Percentiles rank a stretch among this genome's conserved stretches.
These are phyloP conservation scores for Geranium brycei DNA, from an alignment of 345 rosid species.

Conservation along the genomic window DNA sequence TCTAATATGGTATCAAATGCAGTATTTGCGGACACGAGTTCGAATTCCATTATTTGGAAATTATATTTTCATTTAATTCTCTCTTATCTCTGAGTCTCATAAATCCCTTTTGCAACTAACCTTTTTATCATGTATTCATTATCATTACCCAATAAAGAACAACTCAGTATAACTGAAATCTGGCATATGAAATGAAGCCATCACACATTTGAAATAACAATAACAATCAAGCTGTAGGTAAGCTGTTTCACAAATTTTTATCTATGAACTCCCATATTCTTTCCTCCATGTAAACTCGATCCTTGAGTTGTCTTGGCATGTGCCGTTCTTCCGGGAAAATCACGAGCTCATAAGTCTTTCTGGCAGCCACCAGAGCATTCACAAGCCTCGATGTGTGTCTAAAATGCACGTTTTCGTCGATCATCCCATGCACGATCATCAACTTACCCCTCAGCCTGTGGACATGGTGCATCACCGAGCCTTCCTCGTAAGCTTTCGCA, in stretches of 20 bases:
- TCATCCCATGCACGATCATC: constrained; percentile 83
- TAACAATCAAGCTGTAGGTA: too few species aligned
- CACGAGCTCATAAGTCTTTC: constrained; percentile 63
- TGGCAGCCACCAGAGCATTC: constrained; percentile 57
- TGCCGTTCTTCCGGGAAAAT: constrained; percentile 87
- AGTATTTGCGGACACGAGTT: too few species aligned
- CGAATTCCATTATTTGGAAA: too few species aligned
- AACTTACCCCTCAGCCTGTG: constrained; percentile 50
- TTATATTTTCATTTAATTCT: too few species aligned
- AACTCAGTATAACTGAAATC: too few species aligned
- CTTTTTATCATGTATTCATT: too few species aligned
- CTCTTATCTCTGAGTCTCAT: too few species aligned
- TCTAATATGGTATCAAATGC: too few species aligned
- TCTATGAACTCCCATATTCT: constrained; percentile 85
- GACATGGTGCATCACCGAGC: constrained; percentile 73
- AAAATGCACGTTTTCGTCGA: constrained; percentile 90
- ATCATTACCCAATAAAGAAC: too few species aligned
- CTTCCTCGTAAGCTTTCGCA: constrained; percentile 23
- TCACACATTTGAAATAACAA: too few species aligned
- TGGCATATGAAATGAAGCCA: too few species aligned
- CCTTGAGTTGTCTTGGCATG: constrained; percentile 55
- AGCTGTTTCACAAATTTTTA: constrained; percentile 29
- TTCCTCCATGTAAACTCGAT: constrained; percentile 80
- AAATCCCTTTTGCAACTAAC: too few species aligned
- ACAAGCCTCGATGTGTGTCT: constrained; percentile 86